A percentile compares a stretch with the other conserved stretches of the same genome.
These are phyloP conservation scores for Waltiozyma sp. DNA, from an alignment of 1,139 yeast genomes.

Conservation along the genomic window DNA sequence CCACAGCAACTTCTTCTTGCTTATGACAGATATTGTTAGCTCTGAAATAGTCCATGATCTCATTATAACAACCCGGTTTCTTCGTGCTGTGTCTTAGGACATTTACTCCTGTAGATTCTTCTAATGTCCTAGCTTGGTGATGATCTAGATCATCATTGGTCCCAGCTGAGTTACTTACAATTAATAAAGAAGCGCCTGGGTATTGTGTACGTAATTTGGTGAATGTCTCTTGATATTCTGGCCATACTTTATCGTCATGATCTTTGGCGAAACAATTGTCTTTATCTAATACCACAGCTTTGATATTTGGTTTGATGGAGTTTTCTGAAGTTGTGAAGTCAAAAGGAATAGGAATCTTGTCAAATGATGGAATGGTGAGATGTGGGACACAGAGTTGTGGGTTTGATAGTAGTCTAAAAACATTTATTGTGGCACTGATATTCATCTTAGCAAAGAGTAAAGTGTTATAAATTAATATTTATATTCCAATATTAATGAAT, in stretches of 20 bases:
- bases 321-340: conserved; percentile 18
- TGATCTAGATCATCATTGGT: conserved; percentile 60
- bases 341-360: conserved; percentile 40
- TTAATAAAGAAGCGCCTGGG: conserved; percentile 57
- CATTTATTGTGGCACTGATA: conserved; percentile 65
- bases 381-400: conserved; percentile 71
- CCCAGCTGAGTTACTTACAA: conserved; percentile 93
- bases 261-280: conserved; percentile 93
- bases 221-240: conserved; percentile 52
- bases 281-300: conserved; percentile 82
- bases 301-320: conserved; percentile 30
- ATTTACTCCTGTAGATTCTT: conserved; percentile 57
- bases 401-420: conserved; percentile 43
- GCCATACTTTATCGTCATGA: conserved; percentile 73
- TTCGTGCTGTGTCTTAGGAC: conserved; percentile 72
- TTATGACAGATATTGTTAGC: conserved; percentile 32
- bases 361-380: conserved; percentile 51
- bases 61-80: conserved; percentile 82
- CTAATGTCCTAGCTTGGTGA: conserved; percentile 55
- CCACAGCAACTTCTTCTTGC: conserved; percentile 63
- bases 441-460: too few relatives aligned
- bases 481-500: too few relatives aligned
- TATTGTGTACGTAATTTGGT: conserved; percentile 37
- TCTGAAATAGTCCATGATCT: conserved; percentile 51
- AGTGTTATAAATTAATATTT: too few relatives aligned